These are phyloP conservation scores for Diplogelasinospora grovesii DNA, from an alignment of 495 filamentous ascomycete species.

Conservation along the genomic window DNA sequence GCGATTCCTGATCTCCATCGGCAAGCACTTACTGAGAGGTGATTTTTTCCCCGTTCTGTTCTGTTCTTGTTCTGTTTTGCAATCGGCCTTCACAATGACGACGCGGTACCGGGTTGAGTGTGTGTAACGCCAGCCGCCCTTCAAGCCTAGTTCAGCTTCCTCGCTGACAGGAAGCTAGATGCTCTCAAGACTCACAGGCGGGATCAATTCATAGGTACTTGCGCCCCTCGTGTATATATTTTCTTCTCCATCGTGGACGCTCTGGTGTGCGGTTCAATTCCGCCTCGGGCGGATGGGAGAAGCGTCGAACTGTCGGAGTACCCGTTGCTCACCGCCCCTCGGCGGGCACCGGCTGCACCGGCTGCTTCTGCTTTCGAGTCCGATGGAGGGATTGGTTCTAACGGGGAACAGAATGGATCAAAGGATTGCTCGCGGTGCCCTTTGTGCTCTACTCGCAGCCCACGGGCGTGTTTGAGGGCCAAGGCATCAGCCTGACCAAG, in stretches of 20 bases:
- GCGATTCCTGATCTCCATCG: too few relatives aligned
- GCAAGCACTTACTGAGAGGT: too few relatives aligned
- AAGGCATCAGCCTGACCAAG: conserved; percentile 49
- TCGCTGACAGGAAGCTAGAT: conserved; percentile 45
- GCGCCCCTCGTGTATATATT: neutral
- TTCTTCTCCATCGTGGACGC: conserved; percentile 4
- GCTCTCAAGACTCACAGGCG: conserved; percentile 82
- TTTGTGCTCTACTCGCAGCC: conserved; percentile 97
- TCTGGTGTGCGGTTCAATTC: neutral
- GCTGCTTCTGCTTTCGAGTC: neutral
- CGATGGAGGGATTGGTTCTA: neutral
- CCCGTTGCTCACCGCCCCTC: conserved; percentile 8
- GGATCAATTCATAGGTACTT: conserved; percentile 71
- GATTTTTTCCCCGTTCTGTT: too few relatives aligned
- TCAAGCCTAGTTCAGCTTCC: neutral
- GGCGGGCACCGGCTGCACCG: neutral
- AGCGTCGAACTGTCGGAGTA: neutral
- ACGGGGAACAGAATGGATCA: conserved; percentile 48
- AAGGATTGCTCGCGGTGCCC: conserved; percentile 88
- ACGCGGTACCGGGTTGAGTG: conserved; percentile 89
- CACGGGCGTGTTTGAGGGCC: conserved; percentile 64
- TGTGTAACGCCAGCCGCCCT: conserved; percentile 27
- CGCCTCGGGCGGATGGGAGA: neutral
- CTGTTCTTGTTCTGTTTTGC: too few relatives aligned
- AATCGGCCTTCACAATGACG: too few relatives aligned